Conservation (phyloP, 2,329 filamentous ascomycete genomes). For the Phaeosphaeriaceae sp. region DNA sequence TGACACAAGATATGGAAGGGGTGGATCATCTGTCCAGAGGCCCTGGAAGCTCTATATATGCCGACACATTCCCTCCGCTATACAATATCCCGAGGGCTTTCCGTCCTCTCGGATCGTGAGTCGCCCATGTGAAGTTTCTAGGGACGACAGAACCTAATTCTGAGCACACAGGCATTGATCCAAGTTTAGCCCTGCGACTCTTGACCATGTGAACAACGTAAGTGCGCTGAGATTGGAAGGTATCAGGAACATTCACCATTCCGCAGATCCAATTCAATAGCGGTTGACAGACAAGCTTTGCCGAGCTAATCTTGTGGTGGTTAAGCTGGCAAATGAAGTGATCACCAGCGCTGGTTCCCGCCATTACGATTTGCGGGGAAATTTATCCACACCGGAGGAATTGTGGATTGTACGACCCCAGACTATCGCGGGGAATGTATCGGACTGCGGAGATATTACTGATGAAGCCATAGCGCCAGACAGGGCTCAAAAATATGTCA, state of each 20-base stretch:
- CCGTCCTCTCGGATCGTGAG: not conserved
- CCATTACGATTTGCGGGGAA: not conserved
- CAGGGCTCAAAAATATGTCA: not conserved
- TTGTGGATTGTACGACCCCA: not conserved
- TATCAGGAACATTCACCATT: not conserved
- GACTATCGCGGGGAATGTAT: not conserved
- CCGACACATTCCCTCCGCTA: not conserved
- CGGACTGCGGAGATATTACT: not conserved
- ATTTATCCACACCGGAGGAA: not conserved
- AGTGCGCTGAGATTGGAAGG: not conserved
- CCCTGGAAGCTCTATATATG: not conserved
- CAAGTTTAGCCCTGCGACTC: not conserved
- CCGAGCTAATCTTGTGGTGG: conserved; percentile 2
- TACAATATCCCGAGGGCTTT: not conserved
- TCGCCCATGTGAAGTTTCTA: not conserved
- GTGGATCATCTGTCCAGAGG: not conserved
- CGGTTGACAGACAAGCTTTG: not conserved
- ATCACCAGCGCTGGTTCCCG: not conserved
- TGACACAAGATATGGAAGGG: not conserved
- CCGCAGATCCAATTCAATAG: not conserved
- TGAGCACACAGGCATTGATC: not conserved
- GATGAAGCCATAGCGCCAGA: not conserved
- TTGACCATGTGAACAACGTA: not conserved
- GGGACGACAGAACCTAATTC: not conserved
- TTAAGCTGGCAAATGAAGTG: not conserved